Evolutionary conservation across 306 rosid genomes (phyloP).

Genomic region (Crataegus laevigata): DNA sequence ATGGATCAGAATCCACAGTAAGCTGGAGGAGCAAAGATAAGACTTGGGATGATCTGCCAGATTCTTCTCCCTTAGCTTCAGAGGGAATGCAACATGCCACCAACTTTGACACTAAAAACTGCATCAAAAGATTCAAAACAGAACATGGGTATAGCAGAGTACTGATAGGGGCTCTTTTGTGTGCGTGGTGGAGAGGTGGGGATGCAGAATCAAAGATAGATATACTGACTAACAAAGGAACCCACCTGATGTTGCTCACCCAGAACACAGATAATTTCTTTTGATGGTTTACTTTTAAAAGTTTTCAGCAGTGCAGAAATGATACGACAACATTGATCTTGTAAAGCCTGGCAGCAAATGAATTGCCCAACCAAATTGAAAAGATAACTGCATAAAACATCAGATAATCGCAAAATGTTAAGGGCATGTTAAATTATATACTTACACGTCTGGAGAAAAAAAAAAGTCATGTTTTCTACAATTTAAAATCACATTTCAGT

Average conservation of each 20-base stretch:
- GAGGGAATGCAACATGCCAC: conserved; percentile 68
- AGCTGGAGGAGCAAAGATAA: conserved; percentile 54
- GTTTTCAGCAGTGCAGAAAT: conserved; percentile 44
- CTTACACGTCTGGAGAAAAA: not conserved
- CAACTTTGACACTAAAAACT: conserved; percentile 87
- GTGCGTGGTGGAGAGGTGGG: not conserved
- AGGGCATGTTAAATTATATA: not conserved
- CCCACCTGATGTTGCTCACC: conserved; percentile 89
- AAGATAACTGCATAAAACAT: conserved; percentile 59
- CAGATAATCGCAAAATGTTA: not conserved
- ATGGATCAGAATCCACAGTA: conserved; percentile 68
- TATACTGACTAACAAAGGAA: conserved; percentile 1
- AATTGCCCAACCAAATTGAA: conserved; percentile 76
- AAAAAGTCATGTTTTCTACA: not conserved
- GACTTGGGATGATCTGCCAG: conserved; percentile 43
- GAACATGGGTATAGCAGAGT: conserved; percentile 10
- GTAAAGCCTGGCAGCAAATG: conserved; percentile 51
- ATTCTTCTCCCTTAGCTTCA: conserved; percentile 34
- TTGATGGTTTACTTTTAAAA: conserved; percentile 33
- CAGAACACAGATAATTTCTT: conserved; percentile 50
- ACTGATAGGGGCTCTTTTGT: not conserved
- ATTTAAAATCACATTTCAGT: not conserved
- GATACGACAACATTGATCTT: conserved; percentile 70
- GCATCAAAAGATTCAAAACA: conserved; percentile 20
- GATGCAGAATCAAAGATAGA: not conserved